Base-by-base conservation (phyloP, 1,284 basidiomycete genomes). In the Tylopilus sp. region DNA sequence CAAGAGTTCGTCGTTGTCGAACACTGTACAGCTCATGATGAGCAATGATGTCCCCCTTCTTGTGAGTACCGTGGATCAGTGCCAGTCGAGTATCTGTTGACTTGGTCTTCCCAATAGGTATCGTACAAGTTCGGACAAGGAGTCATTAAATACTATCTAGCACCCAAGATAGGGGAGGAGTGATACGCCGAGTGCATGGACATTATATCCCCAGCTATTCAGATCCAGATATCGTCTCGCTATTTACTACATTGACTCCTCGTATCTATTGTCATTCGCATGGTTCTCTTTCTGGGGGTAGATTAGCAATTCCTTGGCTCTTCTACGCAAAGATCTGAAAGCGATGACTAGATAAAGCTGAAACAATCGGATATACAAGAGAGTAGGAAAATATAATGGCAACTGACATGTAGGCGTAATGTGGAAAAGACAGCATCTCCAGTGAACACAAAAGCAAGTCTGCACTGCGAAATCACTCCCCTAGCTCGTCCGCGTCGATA, bases 21-120 rank as follows among this genome's bases (percentile, higher is more conserved):
- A 77, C 55, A 78, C 76, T 23, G 91, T 94, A 33, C 78, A 81
- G 61, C 77, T 95, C 38, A 88, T 89, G 80, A 86, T 95, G 84
- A 89, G 84, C 66, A 92, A 91, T 63, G 92, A 96, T 44, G 91
- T 96, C 0, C 93, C 93, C 1, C 74, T 96, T 41, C 77, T 97
- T 48, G 92, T 94, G 18, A 52, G 66, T 55, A 12, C 15, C 11
- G 7, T 19, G 8, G 2, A 4, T 15, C 29, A 2, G 6, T 25
- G 49, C 67, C 59, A 10, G 10, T n/a, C 26, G 15, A 41, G 25
- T 15, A 2, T 23, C 21, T 18, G 19, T 44, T 52, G 16, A 42
- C 13, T 13, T 34, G 16, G 9, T 15, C 13, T n/a, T 31, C 29
- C 35, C 30, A 46, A 37, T 52, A 92, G 88, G 89, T 93, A 38